These are phyloP conservation scores for Santalum album DNA, from an alignment of 164 flowering plant genomes.

Conservation along the genomic window DNA sequence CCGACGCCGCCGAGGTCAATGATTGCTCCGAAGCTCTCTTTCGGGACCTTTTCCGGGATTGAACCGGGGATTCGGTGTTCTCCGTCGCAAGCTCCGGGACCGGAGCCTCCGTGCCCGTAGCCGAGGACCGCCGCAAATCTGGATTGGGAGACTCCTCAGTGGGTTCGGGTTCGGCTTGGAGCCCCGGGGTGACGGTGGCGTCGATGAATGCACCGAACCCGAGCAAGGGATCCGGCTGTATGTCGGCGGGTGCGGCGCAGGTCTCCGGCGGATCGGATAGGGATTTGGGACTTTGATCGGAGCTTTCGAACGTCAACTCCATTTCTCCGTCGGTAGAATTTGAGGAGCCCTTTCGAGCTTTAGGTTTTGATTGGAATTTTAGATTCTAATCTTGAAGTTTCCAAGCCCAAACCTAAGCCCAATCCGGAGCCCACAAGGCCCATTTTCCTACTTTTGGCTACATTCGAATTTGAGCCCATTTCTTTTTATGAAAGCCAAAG, in stretches of 20 bases:
- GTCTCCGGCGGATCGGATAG: neutral
- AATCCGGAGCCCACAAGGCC: no score
- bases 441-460: no score
- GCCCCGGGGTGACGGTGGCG: neutral
- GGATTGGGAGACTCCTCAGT: neutral
- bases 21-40: neutral
- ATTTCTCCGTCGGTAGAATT: no score
- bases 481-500: no score
- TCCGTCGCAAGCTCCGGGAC: neutral
- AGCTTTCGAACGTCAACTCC: no score
- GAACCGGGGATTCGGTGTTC: neutral
- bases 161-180: neutral
- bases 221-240: neutral
- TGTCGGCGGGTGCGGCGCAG: neutral
- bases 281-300: no score
- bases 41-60: neutral
- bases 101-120: neutral
- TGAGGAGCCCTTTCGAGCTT: no score
- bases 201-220: neutral
- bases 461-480: no score
- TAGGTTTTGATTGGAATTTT: no score
- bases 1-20: neutral
- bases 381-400: no score
- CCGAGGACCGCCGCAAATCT: neutral
- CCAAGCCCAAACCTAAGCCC: no score